A percentile compares a stretch with the other conserved stretches of the same genome.
Conservation (phyloP, 352 stramenopile genomes). For the Ophiocytium majus region DNA sequence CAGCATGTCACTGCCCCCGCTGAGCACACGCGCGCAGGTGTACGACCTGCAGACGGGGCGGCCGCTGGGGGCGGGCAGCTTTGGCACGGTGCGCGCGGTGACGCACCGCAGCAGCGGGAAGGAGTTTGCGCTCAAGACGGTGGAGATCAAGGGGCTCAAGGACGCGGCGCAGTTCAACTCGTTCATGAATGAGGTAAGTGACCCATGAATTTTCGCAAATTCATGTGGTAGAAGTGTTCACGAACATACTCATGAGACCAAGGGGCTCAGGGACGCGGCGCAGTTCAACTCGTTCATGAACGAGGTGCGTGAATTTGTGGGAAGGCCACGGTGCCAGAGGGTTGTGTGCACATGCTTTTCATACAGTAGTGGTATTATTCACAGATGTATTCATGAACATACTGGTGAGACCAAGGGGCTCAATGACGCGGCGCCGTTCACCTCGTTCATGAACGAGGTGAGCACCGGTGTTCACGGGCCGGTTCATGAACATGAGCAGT, state of each 20-base stretch:
- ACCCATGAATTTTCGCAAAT: neutral
- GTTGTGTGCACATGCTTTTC: neutral
- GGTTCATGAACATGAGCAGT: too few species aligned
- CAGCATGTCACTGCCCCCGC: too few species aligned
- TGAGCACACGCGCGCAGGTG: too few species aligned
- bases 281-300: slow-evolving; percentile 54
- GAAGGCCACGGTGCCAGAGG: neutral
- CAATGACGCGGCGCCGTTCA: neutral
- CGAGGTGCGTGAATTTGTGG: slow-evolving; percentile 3
- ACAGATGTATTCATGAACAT: too few species aligned
- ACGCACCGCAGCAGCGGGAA: slow-evolving; percentile 46
- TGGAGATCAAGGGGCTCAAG: slow-evolving; percentile 42
- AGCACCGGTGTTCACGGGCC: too few species aligned
- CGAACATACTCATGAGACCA: slow-evolving; percentile 13
- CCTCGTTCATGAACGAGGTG: neutral
- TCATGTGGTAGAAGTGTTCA: neutral
- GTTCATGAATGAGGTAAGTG: slow-evolving; percentile 45
- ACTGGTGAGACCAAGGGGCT: too few species aligned
- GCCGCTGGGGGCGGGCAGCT: slow-evolving; percentile 51
- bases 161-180: slow-evolving; percentile 49
- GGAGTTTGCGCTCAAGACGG: slow-evolving; percentile 53
- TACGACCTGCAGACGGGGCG: slow-evolving; percentile 26
- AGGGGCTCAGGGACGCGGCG: slow-evolving; percentile 44
- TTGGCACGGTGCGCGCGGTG: slow-evolving; percentile 51
- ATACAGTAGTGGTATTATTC: neutral